Percentiles rank a stretch among this genome's conserved stretches.
Evolutionary conservation across 768 basidiomycete species (phyloP).

Genomic region (Pisolithus orientalis): DNA sequence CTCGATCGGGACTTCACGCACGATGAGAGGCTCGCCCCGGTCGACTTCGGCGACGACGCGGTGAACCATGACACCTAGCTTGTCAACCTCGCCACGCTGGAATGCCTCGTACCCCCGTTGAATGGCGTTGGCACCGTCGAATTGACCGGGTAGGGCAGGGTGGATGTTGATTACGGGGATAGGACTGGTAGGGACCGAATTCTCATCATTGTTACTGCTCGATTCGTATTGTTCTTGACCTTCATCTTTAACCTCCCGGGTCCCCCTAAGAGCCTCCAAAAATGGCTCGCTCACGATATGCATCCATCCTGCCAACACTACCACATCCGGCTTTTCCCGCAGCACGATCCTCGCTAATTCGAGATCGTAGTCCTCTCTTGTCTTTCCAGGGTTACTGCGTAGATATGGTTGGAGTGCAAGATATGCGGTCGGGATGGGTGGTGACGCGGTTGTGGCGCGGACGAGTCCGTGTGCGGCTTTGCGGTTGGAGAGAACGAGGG

Average conservation of each 20-base stretch:
- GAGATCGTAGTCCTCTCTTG: slow-evolving; percentile 78
- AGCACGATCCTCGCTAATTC: slow-evolving; percentile 71
- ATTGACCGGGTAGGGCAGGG: slow-evolving; percentile 92
- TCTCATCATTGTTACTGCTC: slow-evolving; percentile 26
- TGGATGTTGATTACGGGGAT: slow-evolving; percentile 95
- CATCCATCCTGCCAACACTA: slow-evolving; percentile 98
- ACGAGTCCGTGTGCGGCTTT: slow-evolving; percentile 86
- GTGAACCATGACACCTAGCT: slow-evolving; percentile 90
- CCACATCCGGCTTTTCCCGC: slow-evolving; percentile 63
- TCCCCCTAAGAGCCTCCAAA: slow-evolving; percentile 55
- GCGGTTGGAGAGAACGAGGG: slow-evolving; percentile 85
- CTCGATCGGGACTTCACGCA: slow-evolving; percentile 67
- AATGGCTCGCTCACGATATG: slow-evolving; percentile 86
- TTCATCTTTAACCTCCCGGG: slow-evolving; percentile 16
- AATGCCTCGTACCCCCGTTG: slow-evolving; percentile 87
- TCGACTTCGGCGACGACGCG: slow-evolving; percentile 91
- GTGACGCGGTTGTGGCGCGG: slow-evolving; percentile 61
- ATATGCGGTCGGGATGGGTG: slow-evolving; percentile 77
- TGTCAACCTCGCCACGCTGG: slow-evolving; percentile 69
- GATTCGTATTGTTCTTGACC: slow-evolving; percentile 1
- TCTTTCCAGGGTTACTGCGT: slow-evolving; percentile 63
- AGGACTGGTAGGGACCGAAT: slow-evolving; percentile 17
- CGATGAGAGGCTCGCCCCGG: slow-evolving; percentile 80
- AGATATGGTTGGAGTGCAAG: slow-evolving; percentile 82
- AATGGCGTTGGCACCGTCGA: slow-evolving; percentile 92